A percentile compares a stretch with the other conserved stretches of the same genome.
Conservation (phyloP, 495 filamentous ascomycete genomes). For the Penicillium ucsense region DNA sequence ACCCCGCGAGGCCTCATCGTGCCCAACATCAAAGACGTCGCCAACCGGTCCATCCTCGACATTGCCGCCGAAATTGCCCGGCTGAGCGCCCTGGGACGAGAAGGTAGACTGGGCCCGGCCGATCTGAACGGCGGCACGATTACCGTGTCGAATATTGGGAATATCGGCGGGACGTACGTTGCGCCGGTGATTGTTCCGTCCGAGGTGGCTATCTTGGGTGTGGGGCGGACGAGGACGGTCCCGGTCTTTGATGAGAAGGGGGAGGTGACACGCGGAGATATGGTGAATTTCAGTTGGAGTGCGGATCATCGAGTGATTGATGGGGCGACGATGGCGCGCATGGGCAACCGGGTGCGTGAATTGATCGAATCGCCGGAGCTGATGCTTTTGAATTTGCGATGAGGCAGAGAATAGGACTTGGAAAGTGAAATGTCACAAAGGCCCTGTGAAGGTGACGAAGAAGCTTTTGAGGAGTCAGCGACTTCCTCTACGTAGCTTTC, state of each 20-base stretch:
- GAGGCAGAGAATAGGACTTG: constrained; percentile 8
- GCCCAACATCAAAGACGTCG: constrained; percentile 87
- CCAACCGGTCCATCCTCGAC: constrained; percentile 56
- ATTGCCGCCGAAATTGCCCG: constrained; percentile 70
- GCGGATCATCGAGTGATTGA: constrained; percentile 94
- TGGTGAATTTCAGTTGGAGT: constrained; percentile 91
- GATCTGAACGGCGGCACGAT: constrained; percentile 86
- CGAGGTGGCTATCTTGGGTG: constrained; percentile 86
- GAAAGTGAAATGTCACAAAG: not conserved
- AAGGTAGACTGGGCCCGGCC: constrained; percentile 62
- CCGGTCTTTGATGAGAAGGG: constrained; percentile 70
- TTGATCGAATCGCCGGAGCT: constrained; percentile 75
- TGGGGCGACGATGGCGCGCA: constrained; percentile 85
- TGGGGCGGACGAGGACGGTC: constrained; percentile 66
- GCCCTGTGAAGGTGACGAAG: too few species aligned
- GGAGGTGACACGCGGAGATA: constrained; percentile 81
- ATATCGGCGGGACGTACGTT: constrained; percentile 86
- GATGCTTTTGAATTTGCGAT: constrained; percentile 57
- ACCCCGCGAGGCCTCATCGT: constrained; percentile 84
- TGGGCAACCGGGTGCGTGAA: constrained; percentile 66
- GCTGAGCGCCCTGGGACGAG: constrained; percentile 58
- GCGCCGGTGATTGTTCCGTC: constrained; percentile 79
- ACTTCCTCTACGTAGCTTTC: not conserved
- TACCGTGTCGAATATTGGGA: constrained; percentile 96
- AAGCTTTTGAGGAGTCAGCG: not conserved